A percentile compares a stretch with the other conserved stretches of the same genome.
phyloP scores from a whole-genome alignment of 805 yeast genomes.

The Yamadazyma sp. region DNA sequence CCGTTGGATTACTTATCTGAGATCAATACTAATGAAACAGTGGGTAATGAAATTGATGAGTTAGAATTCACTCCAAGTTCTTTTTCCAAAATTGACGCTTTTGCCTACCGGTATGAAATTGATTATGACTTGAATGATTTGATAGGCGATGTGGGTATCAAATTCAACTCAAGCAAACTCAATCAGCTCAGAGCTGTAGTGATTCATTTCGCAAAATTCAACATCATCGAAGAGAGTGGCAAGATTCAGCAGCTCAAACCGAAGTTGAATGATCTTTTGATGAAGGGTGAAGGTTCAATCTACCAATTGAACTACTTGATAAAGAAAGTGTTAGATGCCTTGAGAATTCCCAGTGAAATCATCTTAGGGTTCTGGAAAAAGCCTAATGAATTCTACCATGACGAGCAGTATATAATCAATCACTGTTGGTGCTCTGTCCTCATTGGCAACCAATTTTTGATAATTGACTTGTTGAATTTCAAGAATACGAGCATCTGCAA shows the following conservation, averaged over 20 bases:
- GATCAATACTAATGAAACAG: conserved; percentile 41
- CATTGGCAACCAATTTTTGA: conserved; percentile 73
- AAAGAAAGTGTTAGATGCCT: conserved; percentile 64
- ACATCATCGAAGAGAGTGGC: conserved; percentile 39
- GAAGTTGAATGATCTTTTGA: conserved; percentile 43
- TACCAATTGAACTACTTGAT: conserved; percentile 78
- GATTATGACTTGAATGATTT: conserved; percentile 39
- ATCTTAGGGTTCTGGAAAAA: conserved; percentile 82
- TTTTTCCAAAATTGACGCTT: conserved; percentile 30
- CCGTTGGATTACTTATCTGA: conserved; percentile 44
- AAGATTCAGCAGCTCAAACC: conserved; percentile 40
- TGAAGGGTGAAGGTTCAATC: conserved; percentile 55
- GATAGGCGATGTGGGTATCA: conserved; percentile 41
- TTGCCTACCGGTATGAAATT: conserved; percentile 29
- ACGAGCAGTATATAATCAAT: conserved; percentile 56
- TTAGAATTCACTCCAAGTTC: conserved; percentile 18
- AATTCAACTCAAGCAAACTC: conserved; percentile 41
- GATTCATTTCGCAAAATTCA: conserved; percentile 67
- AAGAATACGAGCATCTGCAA: conserved; percentile 35
- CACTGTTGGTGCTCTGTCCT: conserved; percentile 89
- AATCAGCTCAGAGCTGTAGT: conserved; percentile 60
- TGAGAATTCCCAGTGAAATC: conserved; percentile 72
- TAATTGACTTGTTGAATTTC: conserved; percentile 60
- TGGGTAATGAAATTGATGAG: conserved; percentile 17
- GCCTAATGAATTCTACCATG: conserved; percentile 60